phyloP scores from a whole-genome alignment of 805 yeast genomes.

The Saccharomycopsis selenospora region DNA sequence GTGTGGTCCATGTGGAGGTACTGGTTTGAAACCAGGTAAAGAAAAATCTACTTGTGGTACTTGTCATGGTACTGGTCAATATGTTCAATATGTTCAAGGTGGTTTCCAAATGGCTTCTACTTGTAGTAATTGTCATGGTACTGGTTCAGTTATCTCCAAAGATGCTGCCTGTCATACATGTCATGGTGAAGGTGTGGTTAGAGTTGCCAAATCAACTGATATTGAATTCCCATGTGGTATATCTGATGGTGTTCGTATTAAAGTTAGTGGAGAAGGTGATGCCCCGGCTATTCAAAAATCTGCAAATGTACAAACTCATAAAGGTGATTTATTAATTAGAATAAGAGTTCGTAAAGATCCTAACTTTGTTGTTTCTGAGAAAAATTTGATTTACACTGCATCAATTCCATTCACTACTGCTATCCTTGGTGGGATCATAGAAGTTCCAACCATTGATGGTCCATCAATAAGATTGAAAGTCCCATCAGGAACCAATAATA shows the following conservation, averaged over 20 bases:
- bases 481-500: conserved; percentile 77
- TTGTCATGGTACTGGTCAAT: conserved; percentile 92
- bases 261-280: conserved; percentile 86
- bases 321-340: conserved; percentile 85
- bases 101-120: conserved; percentile 97
- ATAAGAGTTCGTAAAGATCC: conserved; percentile 73
- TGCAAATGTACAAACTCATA: conserved; percentile 55
- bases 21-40: conserved; percentile 74
- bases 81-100: conserved; percentile 76
- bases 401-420: conserved; percentile 92
- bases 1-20: conserved; percentile 75
- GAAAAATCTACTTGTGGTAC: conserved; percentile 71
- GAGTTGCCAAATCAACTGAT: conserved; percentile 58
- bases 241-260: conserved; percentile 74
- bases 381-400: conserved; percentile 56
- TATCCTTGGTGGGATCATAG: conserved; percentile 84
- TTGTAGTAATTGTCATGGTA: conserved; percentile 80
- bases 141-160: conserved; percentile 69
- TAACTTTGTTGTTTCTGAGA: conserved; percentile 56
- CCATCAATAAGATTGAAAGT: conserved; percentile 67
- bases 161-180: conserved; percentile 71
- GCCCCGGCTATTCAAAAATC: conserved; percentile 74
- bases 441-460: conserved; percentile 88
- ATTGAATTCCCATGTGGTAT: conserved; percentile 87
- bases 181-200: conserved; percentile 83